Conservation (phyloP, 257 asterid species). For the Jacaranda copaia region DNA sequence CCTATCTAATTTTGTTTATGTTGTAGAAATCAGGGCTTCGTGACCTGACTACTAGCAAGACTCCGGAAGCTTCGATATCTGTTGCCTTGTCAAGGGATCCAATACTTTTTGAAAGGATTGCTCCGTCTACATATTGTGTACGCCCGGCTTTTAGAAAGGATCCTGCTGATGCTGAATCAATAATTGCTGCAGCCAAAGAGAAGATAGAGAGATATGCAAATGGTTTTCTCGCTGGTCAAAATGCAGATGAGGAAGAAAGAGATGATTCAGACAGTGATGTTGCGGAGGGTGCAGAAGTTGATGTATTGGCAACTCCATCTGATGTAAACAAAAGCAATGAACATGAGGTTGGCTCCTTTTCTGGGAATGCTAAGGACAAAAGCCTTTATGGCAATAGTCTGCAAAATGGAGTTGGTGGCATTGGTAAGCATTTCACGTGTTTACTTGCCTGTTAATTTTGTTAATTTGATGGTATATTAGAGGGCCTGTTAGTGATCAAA, state of each 20-base stretch:
- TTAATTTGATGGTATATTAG: slow-evolving; percentile 16
- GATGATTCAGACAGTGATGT: slow-evolving; percentile 94
- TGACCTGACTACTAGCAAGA: slow-evolving; percentile 95
- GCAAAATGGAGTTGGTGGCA: slow-evolving; percentile 48
- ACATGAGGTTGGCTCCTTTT: slow-evolving; percentile 49
- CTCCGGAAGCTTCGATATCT: slow-evolving; percentile 99
- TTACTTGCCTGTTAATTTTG: slow-evolving; percentile 10
- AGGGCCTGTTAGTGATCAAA: slow-evolving; percentile 24
- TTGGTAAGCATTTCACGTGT: slow-evolving; percentile 51
- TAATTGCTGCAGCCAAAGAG: slow-evolving; percentile 84
- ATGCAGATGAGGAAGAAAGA: slow-evolving; percentile 89
- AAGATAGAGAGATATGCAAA: slow-evolving; percentile 85
- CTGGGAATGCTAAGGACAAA: slow-evolving; percentile 56
- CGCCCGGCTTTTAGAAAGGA: slow-evolving; percentile 92
- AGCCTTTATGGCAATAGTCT: slow-evolving; percentile 48
- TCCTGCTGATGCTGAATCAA: slow-evolving; percentile 90
- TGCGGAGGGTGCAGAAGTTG: slow-evolving; percentile 83
- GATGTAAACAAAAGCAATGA: slow-evolving; percentile 54
- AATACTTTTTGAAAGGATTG: slow-evolving; percentile 91
- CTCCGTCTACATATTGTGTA: slow-evolving; percentile 96
- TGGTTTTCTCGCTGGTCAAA: slow-evolving; percentile 80
- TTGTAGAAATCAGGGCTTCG: slow-evolving; percentile 97
- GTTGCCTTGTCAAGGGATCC: slow-evolving; percentile 99
- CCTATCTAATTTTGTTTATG: slow-evolving; percentile 33
- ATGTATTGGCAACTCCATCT: slow-evolving; percentile 68